Conservation (phyloP, 2,329 filamentous ascomycete species). For the Arachnopeziza araneosa region DNA sequence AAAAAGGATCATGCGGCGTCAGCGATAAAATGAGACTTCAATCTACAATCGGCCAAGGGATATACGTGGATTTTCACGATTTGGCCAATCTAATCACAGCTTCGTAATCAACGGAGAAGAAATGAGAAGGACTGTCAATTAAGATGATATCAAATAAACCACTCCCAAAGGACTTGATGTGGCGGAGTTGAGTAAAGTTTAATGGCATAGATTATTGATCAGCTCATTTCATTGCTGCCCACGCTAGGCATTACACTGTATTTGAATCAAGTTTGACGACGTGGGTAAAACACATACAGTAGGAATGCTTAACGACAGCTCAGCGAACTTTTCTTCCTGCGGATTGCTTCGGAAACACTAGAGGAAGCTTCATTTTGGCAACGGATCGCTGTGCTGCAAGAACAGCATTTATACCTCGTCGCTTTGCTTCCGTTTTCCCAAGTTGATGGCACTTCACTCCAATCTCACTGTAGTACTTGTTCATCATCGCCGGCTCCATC, state of each 20-base stretch:
- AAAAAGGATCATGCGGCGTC: neutral
- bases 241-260: neutral
- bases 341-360: conserved; percentile 68
- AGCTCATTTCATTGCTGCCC: neutral
- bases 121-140: neutral
- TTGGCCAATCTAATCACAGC: neutral
- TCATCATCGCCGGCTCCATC: conserved; percentile 65
- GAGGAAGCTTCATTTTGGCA: conserved; percentile 69
- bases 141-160: no score
- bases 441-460: conserved; percentile 55
- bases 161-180: no score
- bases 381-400: conserved; percentile 55
- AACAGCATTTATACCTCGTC: conserved; percentile 54
- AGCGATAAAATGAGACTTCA: neutral
- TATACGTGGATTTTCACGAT: neutral
- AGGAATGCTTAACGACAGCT: neutral
- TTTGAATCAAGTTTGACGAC: neutral
- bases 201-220: no score
- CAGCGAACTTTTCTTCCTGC: conserved; percentile 17
- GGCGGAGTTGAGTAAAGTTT: no score
- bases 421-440: conserved; percentile 42
- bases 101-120: neutral
- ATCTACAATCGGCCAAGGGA: neutral
- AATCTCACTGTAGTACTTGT: conserved; percentile 69
- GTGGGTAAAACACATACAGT: neutral